A percentile compares a stretch with the other conserved stretches of the same genome.
These are phyloP conservation scores for Chamaecyparis obtusa DNA, from an alignment of 75 land plant species.

Conservation along the genomic window DNA sequence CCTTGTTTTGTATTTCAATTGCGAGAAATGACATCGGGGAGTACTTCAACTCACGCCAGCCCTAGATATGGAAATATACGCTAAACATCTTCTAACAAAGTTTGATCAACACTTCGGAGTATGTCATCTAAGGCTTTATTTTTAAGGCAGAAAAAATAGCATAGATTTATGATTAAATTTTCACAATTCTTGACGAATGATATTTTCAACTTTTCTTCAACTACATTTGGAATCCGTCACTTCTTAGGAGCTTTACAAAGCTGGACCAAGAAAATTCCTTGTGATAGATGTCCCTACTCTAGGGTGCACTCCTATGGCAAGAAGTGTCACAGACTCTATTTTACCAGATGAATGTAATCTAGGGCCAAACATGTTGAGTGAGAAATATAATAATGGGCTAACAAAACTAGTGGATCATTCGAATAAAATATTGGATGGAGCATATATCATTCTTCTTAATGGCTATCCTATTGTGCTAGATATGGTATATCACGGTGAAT, in stretches of 20 bases:
- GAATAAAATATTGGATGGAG: background rate
- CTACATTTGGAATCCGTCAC: background rate
- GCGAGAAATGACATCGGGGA: background rate
- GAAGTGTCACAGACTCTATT: no score
- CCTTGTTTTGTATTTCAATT: background rate
- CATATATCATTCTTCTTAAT: background rate
- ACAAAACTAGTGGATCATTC: background rate
- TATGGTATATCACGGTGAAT: no score
- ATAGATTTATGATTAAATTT: background rate
- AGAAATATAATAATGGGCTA: background rate
- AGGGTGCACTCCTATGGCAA: background rate
- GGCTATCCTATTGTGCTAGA: background rate
- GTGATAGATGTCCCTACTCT: background rate
- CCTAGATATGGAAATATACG: no score
- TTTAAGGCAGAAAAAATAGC: no score
- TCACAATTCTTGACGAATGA: background rate
- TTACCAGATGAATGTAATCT: no score
- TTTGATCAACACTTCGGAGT: background rate
- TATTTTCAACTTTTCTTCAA: background rate
- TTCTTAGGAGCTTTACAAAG: background rate
- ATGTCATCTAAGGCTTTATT: background rate
- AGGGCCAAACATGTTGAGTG: background rate
- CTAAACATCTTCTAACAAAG: background rate
- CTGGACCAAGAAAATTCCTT: slow-evolving; percentile 5
- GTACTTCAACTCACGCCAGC: background rate